Evolutionary conservation across 139 green algal genomes (phyloP), one percentile per base, ranked within the genome.

Genomic region (Tetradesmus obliquus): DNA sequence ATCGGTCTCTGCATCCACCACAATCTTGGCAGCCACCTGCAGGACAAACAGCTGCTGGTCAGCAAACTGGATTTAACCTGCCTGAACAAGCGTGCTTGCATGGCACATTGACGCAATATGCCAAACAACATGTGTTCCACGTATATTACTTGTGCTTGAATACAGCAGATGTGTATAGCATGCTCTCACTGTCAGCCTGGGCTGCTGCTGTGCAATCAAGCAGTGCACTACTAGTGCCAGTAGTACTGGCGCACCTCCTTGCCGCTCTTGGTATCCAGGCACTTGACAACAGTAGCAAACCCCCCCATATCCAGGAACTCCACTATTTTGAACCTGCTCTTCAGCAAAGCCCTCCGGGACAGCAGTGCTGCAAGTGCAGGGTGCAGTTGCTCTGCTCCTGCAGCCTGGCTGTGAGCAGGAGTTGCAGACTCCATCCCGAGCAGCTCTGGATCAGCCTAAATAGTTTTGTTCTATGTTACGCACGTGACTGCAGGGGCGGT

Each of bases 21-120:
- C 69, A 13, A 90, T 55, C 53, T 90, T 90, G 74, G 86, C 86
- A 55, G 55, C 86, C 7, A 90, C 86, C 86, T 90, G 71, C 71
- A 72, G 13, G 15, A 10, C 9, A n/a, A 3, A 74, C 22, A 32
- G 58, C 5, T 71, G 15, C 22, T 13, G 32, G 53, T 87, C 22
- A 20, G 19, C 5, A 8, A 22, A 3, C 82, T 45, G 82, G 51
- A 76, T 24, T 24, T 17, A 9, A 76, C 15, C 66, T 10, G 10
- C 62, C 10, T 72, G 62, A 72, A 19, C 62, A 72, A 13, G 32
- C 32, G 32, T 45, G 32, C 32, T 45, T 45, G 32, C 32, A 45
- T 45, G 32, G 32, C 32, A 45, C 32, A 45, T 45, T 45, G 32
- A 45, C 32, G 32, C 32, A 45, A 45, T 45, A 45, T 82, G 20